Evolutionary conservation across 2,329 filamentous ascomycete species (phyloP), one percentile per base, ranked within the genome.

Genomic region (Microcyclosporella mali): DNA sequence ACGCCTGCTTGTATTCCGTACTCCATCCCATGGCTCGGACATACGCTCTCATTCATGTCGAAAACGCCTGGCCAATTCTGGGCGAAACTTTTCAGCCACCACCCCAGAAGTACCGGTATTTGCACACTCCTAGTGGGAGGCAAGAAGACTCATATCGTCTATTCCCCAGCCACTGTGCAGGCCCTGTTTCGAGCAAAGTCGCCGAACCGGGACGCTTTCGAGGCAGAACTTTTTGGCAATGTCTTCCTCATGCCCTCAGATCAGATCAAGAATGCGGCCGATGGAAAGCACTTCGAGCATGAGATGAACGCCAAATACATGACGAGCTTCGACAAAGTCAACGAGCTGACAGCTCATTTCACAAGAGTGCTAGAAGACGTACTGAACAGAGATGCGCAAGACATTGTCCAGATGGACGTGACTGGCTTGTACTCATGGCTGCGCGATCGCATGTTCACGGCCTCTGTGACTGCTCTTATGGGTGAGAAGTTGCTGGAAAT

Each of bases 341-440:
- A 60, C 33, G 59, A 61, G 36, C 51, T 63, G 3, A 62, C 57
- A 1, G 33, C 38, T 1, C 43, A 57, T 16, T 62, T 63, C 37
- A 49, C 43, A 2, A 39, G 39, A 18, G 44, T 52, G 3, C 37
- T 61, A 2, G 45, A 49, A 4, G 33, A 50, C 3, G 47, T 53
- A 2, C 45, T 60, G 4, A 42, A 43, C 15, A 33, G 45, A 37
- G 55, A 59, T 39, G 46, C 50, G 3, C 36, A 49, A 17, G 52
- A 55, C 2, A 46, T 55, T 6, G 42, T 45, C 4, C 34, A 49
- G 12, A 27, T 47, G n/a, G 42, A 47, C 2, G 43, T 53, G 16
- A 43, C 58, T 18, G 53, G 51, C 3, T 43, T 64, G 7, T 60
- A 59, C 35, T 45, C 53, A 2, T 63, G 59, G 59, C 31, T 64